Conservation (phyloP, 148 eudicot genomes). For the Rhododendron ovatum region DNA sequence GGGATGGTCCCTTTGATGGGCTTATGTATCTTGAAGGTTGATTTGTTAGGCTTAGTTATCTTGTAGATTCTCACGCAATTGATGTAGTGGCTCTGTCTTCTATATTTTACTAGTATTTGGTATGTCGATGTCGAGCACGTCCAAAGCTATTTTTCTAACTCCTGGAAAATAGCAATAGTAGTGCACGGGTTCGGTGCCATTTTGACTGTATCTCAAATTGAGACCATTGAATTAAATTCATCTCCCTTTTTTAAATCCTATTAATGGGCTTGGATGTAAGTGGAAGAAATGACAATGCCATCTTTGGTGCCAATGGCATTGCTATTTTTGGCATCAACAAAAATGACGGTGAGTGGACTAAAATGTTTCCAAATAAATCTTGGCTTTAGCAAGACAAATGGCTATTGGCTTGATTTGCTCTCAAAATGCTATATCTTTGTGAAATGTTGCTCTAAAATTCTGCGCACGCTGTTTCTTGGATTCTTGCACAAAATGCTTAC, state of each 20-base stretch:
- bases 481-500: neutral
- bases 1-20: no score
- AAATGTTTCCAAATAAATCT: neutral
- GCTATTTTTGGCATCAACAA: neutral
- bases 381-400: neutral
- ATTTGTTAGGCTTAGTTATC: no score
- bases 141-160: neutral
- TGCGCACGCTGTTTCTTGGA: neutral
- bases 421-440: no score
- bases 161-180: neutral
- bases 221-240: neutral
- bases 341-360: neutral
- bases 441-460: neutral
- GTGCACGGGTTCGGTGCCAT: neutral
- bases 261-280: no score
- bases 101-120: neutral
- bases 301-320: neutral
- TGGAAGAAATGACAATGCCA: neutral
- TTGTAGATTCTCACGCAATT: no score
- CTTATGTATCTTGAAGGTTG: no score
- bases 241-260: neutral
- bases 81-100: neutral
- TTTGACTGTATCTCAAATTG: neutral
- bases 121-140: neutral
- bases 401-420: neutral